Evolutionary conservation across 2,329 filamentous ascomycete species (phyloP).

Genomic region (Fusarium stilboides): DNA sequence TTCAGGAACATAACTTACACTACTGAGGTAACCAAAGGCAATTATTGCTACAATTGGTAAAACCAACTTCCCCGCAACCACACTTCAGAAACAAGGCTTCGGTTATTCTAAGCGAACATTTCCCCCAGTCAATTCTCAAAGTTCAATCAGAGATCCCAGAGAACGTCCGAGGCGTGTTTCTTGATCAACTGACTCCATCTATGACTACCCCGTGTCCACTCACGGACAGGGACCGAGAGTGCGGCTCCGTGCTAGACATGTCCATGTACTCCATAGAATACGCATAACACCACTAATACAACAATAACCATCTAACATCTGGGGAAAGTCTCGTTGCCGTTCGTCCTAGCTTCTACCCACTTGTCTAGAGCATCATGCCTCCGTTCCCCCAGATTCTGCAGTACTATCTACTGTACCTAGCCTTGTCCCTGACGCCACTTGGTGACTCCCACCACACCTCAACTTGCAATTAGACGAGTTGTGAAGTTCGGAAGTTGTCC

Average conservation of each 20-base stretch:
- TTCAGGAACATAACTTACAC: slow-evolving; percentile 4
- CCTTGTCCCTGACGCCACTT: slow-evolving; percentile 32
- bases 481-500: slow-evolving; percentile 12
- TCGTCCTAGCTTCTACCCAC: slow-evolving; percentile 46
- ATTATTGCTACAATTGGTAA: slow-evolving; percentile 26
- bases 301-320: slow-evolving; percentile 23
- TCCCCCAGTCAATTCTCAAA: slow-evolving; percentile 27
- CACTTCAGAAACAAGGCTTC: not conserved
- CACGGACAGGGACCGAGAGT: slow-evolving; percentile 47
- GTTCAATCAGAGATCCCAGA: slow-evolving; percentile 11
- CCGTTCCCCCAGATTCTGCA: slow-evolving; percentile 44
- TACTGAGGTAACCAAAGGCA: not conserved
- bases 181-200: not conserved
- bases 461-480: slow-evolving; percentile 23
- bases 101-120: slow-evolving; percentile 2
- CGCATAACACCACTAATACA: slow-evolving; percentile 6
- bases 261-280: slow-evolving; percentile 25
- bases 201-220: slow-evolving; percentile 27
- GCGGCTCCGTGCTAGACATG: slow-evolving; percentile 42
- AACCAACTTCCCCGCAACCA: slow-evolving; percentile 1
- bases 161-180: slow-evolving; percentile 20
- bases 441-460: slow-evolving; percentile 16
- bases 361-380: slow-evolving; percentile 21
- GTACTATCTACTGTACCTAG: slow-evolving; percentile 2
- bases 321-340: slow-evolving; percentile 41